These are phyloP conservation scores for Amylostereum areolatum DNA, from an alignment of 1,284 basidiomycete genomes.

Conservation along the genomic window DNA sequence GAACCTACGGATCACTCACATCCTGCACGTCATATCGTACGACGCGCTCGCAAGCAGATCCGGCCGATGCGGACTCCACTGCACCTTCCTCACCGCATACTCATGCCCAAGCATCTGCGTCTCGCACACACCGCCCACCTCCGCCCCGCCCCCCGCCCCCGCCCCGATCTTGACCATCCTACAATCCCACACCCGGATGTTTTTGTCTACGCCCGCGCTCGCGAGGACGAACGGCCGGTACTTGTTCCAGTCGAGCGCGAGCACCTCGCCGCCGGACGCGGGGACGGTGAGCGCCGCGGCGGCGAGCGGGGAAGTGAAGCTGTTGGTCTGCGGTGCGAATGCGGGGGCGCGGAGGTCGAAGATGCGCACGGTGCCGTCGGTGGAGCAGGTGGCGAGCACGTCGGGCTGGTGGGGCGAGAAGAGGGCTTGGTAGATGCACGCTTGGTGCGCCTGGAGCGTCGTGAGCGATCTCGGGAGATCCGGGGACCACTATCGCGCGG, in stretches of 20 bases:
- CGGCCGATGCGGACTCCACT: conserved; percentile 72
- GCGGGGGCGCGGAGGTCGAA: conserved; percentile 70
- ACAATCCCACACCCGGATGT: conserved; percentile 81
- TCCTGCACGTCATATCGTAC: conserved; percentile 95
- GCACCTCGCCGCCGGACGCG: conserved; percentile 64
- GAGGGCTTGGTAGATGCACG: conserved; percentile 84
- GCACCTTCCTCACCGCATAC: conserved; percentile 75
- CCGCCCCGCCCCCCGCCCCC: conserved; percentile 23
- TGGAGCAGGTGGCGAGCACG: conserved; percentile 76
- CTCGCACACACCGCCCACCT: conserved; percentile 67
- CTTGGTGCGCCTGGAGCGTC: conserved; percentile 77
- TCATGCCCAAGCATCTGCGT: conserved; percentile 69
- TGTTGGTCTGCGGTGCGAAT: conserved; percentile 28
- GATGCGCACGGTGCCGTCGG: conserved; percentile 77
- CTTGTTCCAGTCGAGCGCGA: conserved; percentile 91
- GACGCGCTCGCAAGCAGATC: conserved; percentile 79
- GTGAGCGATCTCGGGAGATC: conserved; percentile 71
- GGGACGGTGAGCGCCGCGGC: conserved; percentile 66
- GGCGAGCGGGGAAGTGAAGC: conserved; percentile 59
- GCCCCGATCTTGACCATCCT: conserved; percentile 61
- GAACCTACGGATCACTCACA: conserved; percentile 48
- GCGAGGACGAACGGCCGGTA: conserved; percentile 78
- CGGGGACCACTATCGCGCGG: conserved; percentile 71
- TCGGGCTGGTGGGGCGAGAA: conserved; percentile 91
- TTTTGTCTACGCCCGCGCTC: conserved; percentile 77